Percentiles rank a stretch among this genome's conserved stretches.
phyloP scores from a whole-genome alignment of 805 yeast species.

The Nakazawaea ernobii region DNA sequence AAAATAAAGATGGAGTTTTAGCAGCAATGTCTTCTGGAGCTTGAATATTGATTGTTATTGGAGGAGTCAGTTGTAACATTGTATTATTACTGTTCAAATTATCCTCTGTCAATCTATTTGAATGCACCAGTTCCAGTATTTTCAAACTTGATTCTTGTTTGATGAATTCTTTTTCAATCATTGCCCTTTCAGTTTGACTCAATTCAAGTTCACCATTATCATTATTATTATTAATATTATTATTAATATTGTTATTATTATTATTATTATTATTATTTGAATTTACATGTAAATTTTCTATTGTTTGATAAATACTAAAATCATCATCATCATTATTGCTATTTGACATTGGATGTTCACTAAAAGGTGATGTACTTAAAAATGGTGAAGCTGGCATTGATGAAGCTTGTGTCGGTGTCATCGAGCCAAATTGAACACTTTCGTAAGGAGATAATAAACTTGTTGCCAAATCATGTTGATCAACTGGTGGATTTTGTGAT shows the following conservation, averaged over 20 bases:
- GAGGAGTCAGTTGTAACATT: slow-evolving; percentile 3
- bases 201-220: not conserved
- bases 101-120: slow-evolving; percentile 3
- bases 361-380: slow-evolving; percentile 2
- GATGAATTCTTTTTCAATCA: slow-evolving; percentile 1
- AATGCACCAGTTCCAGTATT: slow-evolving; percentile 1
- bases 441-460: slow-evolving; percentile 5
- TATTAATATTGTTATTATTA: too few species aligned
- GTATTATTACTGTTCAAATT: slow-evolving; percentile 6
- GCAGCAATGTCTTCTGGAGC: slow-evolving; percentile 37
- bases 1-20: slow-evolving; percentile 51
- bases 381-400: slow-evolving; percentile 5
- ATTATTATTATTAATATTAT: too few species aligned
- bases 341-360: not conserved
- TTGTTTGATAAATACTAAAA: slow-evolving; percentile 6
- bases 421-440: not conserved
- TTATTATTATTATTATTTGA: too few species aligned
- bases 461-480: not conserved
- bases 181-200: not conserved
- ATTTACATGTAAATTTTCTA: slow-evolving; percentile 1
- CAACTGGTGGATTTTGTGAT: not conserved
- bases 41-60: slow-evolving; percentile 19
- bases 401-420: not conserved
- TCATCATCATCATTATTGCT: slow-evolving; percentile 3
- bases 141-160: not conserved